phyloP scores from a whole-genome alignment of 495 filamentous ascomycete species.

The Barbatosphaeria neglecta region DNA sequence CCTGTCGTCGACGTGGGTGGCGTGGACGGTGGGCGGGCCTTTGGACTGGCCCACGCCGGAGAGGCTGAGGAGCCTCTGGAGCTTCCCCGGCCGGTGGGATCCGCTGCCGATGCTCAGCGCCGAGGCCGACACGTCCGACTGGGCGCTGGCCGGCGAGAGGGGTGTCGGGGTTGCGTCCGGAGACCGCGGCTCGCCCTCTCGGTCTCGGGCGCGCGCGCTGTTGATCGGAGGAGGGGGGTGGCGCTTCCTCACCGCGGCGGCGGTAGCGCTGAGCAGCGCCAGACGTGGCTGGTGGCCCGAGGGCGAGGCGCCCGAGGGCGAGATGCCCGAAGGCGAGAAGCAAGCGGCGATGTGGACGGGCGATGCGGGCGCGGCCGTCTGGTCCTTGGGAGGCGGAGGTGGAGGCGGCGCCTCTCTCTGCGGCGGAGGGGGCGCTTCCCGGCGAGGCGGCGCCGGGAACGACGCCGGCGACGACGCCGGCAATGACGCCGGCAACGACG shows the following conservation, averaged over 20 bases:
- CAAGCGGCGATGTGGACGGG: not conserved
- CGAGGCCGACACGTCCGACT: constrained; percentile 16
- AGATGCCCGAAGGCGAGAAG: not conserved
- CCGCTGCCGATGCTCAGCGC: constrained; percentile 19
- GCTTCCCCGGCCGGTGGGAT: constrained; percentile 22
- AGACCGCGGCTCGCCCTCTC: constrained; percentile 5
- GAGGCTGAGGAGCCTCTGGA: constrained; percentile 28
- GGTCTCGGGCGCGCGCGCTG: not conserved
- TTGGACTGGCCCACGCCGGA: constrained; percentile 9
- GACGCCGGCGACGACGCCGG: too few relatives aligned
- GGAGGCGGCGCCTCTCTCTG: constrained; percentile 14
- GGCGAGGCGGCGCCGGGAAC: too few relatives aligned
- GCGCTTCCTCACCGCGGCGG: not conserved
- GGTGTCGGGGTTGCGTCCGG: constrained; percentile 7
- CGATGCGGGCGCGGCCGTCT: not conserved
- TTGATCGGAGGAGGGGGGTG: constrained; percentile 1
- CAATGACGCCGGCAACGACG: too few relatives aligned
- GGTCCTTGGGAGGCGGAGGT: constrained; percentile 20
- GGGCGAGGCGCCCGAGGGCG: not conserved
- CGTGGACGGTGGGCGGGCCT: constrained; percentile 14
- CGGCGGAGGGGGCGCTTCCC: too few relatives aligned
- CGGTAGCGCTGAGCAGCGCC: not conserved
- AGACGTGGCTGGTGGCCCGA: not conserved
- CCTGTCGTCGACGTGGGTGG: constrained; percentile 19
- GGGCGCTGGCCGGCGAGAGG: constrained; percentile 13